A percentile compares a stretch with the other conserved stretches of the same genome.
phyloP scores from a whole-genome alignment of 257 asterid genomes.

The Salvia splendens region DNA sequence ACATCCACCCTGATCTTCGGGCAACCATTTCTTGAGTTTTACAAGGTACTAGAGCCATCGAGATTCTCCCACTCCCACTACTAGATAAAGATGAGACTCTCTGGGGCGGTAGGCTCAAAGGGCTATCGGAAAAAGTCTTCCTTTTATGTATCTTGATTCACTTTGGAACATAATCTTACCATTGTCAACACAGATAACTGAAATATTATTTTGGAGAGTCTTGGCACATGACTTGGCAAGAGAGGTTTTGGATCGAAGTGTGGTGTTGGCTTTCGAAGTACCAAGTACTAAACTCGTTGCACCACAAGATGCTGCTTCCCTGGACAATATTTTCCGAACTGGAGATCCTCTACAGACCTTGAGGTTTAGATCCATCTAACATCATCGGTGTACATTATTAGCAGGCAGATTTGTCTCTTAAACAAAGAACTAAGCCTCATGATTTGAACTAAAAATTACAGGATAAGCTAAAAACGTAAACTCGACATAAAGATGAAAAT shows the following conservation, averaged over 20 bases:
- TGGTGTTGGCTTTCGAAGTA: slow-evolving; percentile 45
- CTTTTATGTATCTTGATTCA: slow-evolving; percentile 49
- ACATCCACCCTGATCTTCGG: slow-evolving; percentile 60
- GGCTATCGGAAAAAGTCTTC: slow-evolving; percentile 43
- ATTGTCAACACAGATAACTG: slow-evolving; percentile 64
- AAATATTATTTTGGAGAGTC: slow-evolving; percentile 46
- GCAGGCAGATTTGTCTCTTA: not conserved
- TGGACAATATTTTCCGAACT: slow-evolving; percentile 57
- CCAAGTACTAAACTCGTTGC: slow-evolving; percentile 68
- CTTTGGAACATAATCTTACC: slow-evolving; percentile 67
- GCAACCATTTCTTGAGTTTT: slow-evolving; percentile 36
- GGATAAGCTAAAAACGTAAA: slow-evolving; percentile 10
- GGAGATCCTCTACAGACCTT: slow-evolving; percentile 83
- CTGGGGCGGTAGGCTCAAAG: slow-evolving; percentile 39
- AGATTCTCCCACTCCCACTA: slow-evolving; percentile 38
- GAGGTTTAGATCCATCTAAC: slow-evolving; percentile 72
- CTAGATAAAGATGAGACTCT: slow-evolving; percentile 29
- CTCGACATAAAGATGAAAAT: not conserved
- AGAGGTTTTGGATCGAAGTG: slow-evolving; percentile 58
- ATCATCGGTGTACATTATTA: slow-evolving; percentile 21
- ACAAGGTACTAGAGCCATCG: slow-evolving; percentile 55
- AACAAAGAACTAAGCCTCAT: slow-evolving; percentile 3
- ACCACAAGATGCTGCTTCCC: slow-evolving; percentile 56
- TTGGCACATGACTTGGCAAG: slow-evolving; percentile 76
- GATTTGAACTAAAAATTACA: slow-evolving; percentile 13